A percentile compares a stretch with the other conserved stretches of the same genome.
These are phyloP conservation scores for Gryganskiella cystojenkinii DNA, from an alignment of 192 early-diverging fungal species.

Conservation along the genomic window DNA sequence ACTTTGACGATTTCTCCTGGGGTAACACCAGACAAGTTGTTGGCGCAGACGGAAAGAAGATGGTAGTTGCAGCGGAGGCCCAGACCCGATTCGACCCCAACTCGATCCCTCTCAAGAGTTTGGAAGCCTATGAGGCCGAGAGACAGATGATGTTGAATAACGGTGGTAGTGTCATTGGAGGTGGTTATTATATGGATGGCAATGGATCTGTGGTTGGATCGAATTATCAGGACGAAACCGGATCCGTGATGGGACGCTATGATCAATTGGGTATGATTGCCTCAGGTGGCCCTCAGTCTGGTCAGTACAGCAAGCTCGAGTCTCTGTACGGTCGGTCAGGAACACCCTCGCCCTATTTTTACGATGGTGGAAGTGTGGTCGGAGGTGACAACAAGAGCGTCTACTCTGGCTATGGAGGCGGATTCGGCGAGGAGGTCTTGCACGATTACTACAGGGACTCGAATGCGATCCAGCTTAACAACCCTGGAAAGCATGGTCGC, in stretches of 20 bases:
- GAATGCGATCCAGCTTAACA: constrained; percentile 36
- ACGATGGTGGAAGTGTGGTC: constrained; percentile 11
- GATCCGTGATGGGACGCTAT: constrained; percentile 11
- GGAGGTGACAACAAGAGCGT: constrained; percentile 21
- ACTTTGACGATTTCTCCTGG: constrained; percentile 87
- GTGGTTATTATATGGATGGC: constrained; percentile 26
- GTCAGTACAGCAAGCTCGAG: constrained; percentile 42
- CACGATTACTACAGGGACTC: constrained; percentile 43
- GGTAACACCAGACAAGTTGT: constrained; percentile 72
- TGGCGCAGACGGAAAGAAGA: constrained; percentile 75
- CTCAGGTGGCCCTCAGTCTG: constrained; percentile 31
- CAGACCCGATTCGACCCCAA: constrained; percentile 78
- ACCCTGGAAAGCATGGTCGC: constrained; percentile 27
- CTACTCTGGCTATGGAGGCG: constrained; percentile 32
- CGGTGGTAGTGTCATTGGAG: constrained; percentile 31
- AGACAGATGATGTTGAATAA: constrained; percentile 29
- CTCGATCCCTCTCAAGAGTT: constrained; percentile 76
- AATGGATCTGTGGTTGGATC: constrained; percentile 8
- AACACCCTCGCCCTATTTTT: constrained; percentile 24
- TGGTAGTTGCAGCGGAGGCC: constrained; percentile 68
- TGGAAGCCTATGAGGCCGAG: constrained; percentile 53
- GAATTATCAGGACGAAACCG: not conserved
- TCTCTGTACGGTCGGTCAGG: constrained; percentile 20
- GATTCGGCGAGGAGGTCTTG: constrained; percentile 22
- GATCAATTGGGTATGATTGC: constrained; percentile 52